Conservation (phyloP, 1,139 yeast species). For the Wickerhamiella infanticola region DNA sequence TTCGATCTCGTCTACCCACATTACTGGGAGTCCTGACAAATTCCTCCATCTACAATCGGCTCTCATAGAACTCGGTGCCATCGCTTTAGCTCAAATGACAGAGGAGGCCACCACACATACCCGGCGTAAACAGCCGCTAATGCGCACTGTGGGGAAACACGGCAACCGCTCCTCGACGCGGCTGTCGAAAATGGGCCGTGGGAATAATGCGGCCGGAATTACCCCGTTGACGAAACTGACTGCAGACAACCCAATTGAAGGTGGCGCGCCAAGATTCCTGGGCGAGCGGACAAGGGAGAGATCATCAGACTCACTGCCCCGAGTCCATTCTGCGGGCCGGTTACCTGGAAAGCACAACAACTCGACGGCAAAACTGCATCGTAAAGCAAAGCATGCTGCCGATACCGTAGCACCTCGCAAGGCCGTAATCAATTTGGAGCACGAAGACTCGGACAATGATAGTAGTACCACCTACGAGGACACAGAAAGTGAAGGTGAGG, state of each 20-base stretch:
- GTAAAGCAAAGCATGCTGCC: neutral
- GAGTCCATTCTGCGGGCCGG: neutral
- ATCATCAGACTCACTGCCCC: neutral
- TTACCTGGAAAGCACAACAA: neutral
- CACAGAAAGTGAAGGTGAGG: conserved; percentile 5
- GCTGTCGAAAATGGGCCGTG: neutral
- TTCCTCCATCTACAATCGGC: no score
- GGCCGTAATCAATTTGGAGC: conserved; percentile 11
- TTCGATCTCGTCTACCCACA: no score
- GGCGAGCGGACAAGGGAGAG: neutral
- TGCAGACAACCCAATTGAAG: neutral
- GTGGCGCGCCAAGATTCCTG: neutral
- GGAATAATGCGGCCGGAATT: neutral
- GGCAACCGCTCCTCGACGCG: neutral
- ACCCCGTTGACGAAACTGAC: neutral
- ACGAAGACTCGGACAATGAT: conserved; percentile 10
- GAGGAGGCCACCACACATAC: neutral
- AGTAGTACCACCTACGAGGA: conserved; percentile 2
- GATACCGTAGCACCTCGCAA: neutral
- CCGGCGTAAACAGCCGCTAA: neutral
- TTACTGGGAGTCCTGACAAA: no score
- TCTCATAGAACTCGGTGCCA: no score
- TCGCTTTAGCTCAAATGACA: neutral
- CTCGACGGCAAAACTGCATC: neutral
- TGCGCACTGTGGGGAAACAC: neutral